A percentile compares a stretch with the other conserved stretches of the same genome.
These are phyloP conservation scores for Pichia sporocuriosa DNA, from an alignment of 805 yeast genomes.

Conservation along the genomic window DNA sequence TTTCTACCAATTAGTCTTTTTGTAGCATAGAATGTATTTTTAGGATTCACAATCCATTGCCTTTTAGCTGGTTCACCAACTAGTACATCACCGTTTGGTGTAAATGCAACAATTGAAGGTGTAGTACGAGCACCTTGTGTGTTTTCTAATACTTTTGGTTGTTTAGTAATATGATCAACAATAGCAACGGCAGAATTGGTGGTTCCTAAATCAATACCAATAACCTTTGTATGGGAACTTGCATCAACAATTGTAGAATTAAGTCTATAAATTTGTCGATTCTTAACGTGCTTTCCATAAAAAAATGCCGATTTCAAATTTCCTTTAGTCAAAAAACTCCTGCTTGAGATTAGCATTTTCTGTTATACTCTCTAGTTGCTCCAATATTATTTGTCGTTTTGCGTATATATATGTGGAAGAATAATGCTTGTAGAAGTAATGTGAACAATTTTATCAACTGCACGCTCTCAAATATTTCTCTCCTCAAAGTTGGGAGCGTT, in stretches of 20 bases:
- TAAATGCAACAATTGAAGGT: slow-evolving; percentile 93
- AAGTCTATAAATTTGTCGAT: no score
- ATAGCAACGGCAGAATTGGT: slow-evolving; percentile 87
- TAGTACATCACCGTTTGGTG: slow-evolving; percentile 76
- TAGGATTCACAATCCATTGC: slow-evolving; percentile 92
- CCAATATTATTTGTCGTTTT: no score
- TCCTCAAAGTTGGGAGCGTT: no score
- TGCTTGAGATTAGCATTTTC: not conserved
- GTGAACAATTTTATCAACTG: no score
- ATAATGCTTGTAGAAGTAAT: no score
- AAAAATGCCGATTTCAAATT: not conserved
- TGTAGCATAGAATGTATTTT: slow-evolving; percentile 90
- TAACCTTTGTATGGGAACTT: slow-evolving; percentile 39
- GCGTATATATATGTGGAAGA: no score
- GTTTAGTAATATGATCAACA: slow-evolving; percentile 58
- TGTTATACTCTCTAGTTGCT: no score
- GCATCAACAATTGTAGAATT: not conserved
- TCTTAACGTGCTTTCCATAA: no score
- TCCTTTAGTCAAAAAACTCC: not conserved
- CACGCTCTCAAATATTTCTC: no score
- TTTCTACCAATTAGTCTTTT: slow-evolving; percentile 93
- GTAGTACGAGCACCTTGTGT: slow-evolving; percentile 75
- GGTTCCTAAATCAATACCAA: slow-evolving; percentile 84
- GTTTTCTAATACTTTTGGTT: slow-evolving; percentile 73
- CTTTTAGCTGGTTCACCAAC: slow-evolving; percentile 96